Percentiles rank a stretch among this genome's conserved stretches.
phyloP scores from a whole-genome alignment of 768 basidiomycete genomes.

The Agaricus blazei region DNA sequence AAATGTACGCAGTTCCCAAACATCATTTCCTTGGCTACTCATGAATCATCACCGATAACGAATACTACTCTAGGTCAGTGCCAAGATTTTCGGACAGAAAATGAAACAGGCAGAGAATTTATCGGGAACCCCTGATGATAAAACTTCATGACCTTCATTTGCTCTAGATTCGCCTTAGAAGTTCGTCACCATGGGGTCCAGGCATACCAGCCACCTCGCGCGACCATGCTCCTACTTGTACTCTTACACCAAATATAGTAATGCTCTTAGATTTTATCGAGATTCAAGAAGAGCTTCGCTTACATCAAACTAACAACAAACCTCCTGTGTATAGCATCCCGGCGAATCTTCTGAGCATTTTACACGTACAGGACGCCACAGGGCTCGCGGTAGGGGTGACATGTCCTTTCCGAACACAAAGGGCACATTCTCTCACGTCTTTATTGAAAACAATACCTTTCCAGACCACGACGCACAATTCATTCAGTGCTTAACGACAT shows the following conservation, averaged over 20 bases:
- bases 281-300: background rate
- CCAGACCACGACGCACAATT: too few species aligned
- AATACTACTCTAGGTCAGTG: slow-evolving; percentile 55
- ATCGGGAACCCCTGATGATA: slow-evolving; percentile 30
- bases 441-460: too few species aligned
- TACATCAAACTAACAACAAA: background rate
- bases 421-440: too few species aligned
- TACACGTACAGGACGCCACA: background rate
- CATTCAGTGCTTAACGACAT: too few species aligned
- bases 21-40: background rate
- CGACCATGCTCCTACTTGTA: background rate
- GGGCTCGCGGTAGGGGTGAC: background rate
- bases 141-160: slow-evolving; percentile 8
- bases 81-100: slow-evolving; percentile 68
- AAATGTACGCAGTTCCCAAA: slow-evolving; percentile 46
- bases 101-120: slow-evolving; percentile 41
- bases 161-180: background rate
- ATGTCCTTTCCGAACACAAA: background rate
- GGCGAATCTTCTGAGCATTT: background rate
- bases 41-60: slow-evolving; percentile 12
- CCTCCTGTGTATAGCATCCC: background rate
- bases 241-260: background rate
- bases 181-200: background rate
- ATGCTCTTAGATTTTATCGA: background rate
- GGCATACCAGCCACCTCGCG: background rate